Evolutionary conservation across 805 yeast species (phyloP).

Genomic region (Saccharomycopsis sp.): DNA sequence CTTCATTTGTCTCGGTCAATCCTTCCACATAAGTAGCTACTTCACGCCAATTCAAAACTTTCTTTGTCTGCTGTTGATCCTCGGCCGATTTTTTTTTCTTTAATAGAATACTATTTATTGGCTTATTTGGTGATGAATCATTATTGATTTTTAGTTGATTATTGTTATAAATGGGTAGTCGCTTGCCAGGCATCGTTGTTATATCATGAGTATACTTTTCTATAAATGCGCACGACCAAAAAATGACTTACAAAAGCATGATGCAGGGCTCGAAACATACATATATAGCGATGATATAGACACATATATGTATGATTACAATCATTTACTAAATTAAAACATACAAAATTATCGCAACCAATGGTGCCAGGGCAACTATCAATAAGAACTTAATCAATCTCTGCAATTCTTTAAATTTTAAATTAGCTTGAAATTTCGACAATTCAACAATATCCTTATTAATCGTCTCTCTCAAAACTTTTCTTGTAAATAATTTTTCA

Average conservation of each 20-base stretch:
- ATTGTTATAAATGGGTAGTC: constrained; percentile 15
- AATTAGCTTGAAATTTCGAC: neutral
- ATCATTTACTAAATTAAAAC: neutral
- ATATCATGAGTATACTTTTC: no score
- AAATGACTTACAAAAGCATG: neutral
- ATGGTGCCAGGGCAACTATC: neutral
- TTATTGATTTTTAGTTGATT: constrained; percentile 8
- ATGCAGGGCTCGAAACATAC: neutral
- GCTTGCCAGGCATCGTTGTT: constrained; percentile 11
- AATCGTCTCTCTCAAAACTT: constrained; percentile 34
- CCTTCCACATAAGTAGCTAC: constrained; percentile 28
- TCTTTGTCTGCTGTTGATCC: neutral
- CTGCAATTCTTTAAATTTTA: constrained; percentile 13
- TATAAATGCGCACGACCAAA: neutral
- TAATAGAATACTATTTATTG: constrained; percentile 10
- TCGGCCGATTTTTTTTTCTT: constrained; percentile 10
- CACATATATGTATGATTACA: neutral
- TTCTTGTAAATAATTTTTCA: constrained; percentile 30
- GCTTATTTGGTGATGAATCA: constrained; percentile 6
- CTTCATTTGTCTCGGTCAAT: constrained; percentile 12
- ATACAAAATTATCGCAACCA: neutral
- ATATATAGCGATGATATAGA: neutral
- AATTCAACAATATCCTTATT: constrained; percentile 30
- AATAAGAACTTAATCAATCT: constrained; percentile 3
- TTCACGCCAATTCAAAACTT: constrained; percentile 27